phyloP scores from a whole-genome alignment of 2,329 filamentous ascomycete species.

The Ampelomyces quisqualis region DNA sequence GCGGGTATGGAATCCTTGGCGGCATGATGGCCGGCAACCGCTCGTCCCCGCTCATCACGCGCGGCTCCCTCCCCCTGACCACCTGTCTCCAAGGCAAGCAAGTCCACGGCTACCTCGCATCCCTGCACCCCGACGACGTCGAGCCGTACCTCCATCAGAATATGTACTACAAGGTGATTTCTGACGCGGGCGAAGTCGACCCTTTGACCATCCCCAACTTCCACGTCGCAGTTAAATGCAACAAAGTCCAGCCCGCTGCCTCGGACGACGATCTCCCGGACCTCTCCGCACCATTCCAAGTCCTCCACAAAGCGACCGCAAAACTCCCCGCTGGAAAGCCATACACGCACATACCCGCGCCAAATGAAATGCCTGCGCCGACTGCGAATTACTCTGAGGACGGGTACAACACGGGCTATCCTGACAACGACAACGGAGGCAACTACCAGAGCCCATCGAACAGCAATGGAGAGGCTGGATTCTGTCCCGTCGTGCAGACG shows the following conservation, averaged over 20 bases:
- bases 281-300: slow-evolving; percentile 28
- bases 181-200: slow-evolving; percentile 33
- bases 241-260: slow-evolving; percentile 30
- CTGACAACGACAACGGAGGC: slow-evolving; percentile 5
- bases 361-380: slow-evolving; percentile 21
- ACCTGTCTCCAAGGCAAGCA: slow-evolving; percentile 39
- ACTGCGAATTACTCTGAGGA: slow-evolving; percentile 18
- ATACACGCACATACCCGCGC: slow-evolving; percentile 27
- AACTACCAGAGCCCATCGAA: slow-evolving; percentile 1
- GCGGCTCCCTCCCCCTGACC: slow-evolving; percentile 38
- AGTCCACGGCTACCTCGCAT: slow-evolving; percentile 32
- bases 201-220: slow-evolving; percentile 34
- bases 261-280: slow-evolving; percentile 31
- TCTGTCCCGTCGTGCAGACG: slow-evolving; percentile 35
- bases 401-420: not conserved
- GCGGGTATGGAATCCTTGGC: slow-evolving; percentile 37
- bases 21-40: slow-evolving; percentile 27
- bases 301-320: slow-evolving; percentile 29
- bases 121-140: slow-evolving; percentile 35
- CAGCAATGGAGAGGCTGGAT: slow-evolving; percentile 20
- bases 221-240: slow-evolving; percentile 37
- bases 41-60: slow-evolving; percentile 31
- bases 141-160: slow-evolving; percentile 38
- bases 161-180: slow-evolving; percentile 41
- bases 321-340: slow-evolving; percentile 34